These are phyloP conservation scores for Piper betle DNA, from an alignment of 164 flowering plant species.

Conservation along the genomic window DNA sequence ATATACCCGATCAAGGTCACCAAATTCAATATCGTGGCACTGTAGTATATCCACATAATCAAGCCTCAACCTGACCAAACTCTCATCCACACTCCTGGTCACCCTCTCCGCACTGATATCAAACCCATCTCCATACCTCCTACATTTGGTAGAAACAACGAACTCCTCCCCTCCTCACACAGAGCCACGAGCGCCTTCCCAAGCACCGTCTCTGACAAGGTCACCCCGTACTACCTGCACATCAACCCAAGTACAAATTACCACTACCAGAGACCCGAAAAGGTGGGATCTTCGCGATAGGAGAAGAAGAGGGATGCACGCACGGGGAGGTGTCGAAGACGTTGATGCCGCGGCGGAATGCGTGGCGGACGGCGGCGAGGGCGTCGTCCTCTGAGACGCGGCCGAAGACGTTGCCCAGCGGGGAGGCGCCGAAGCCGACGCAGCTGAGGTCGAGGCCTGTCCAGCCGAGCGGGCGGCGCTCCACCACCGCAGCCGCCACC, in stretches of 20 bases:
- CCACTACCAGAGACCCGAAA: neutral
- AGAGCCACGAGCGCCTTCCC: slow-evolving; percentile 69
- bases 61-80: slow-evolving; percentile 78
- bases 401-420: slow-evolving; percentile 85
- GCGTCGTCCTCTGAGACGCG: slow-evolving; percentile 62
- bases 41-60: slow-evolving; percentile 93
- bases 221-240: slow-evolving; percentile 73
- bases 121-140: slow-evolving; percentile 73
- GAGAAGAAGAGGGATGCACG: neutral
- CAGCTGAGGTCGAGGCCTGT: slow-evolving; percentile 74
- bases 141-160: slow-evolving; percentile 86
- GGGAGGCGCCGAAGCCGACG: slow-evolving; percentile 96
- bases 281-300: neutral
- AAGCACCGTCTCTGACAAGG: slow-evolving; percentile 74
- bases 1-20: slow-evolving; percentile 76
- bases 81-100: slow-evolving; percentile 82
- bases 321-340: slow-evolving; percentile 98
- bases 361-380: slow-evolving; percentile 56
- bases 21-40: slow-evolving; percentile 96
- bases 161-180: slow-evolving; percentile 50
- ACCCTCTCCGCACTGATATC: slow-evolving; percentile 95
- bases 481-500: slow-evolving; percentile 9
- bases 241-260: neutral
- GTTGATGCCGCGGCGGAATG: slow-evolving; percentile 79
- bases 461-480: slow-evolving; percentile 53